Evolutionary conservation across 2,329 filamentous ascomycete genomes (phyloP).

Genomic region (Shiraia sp.): DNA sequence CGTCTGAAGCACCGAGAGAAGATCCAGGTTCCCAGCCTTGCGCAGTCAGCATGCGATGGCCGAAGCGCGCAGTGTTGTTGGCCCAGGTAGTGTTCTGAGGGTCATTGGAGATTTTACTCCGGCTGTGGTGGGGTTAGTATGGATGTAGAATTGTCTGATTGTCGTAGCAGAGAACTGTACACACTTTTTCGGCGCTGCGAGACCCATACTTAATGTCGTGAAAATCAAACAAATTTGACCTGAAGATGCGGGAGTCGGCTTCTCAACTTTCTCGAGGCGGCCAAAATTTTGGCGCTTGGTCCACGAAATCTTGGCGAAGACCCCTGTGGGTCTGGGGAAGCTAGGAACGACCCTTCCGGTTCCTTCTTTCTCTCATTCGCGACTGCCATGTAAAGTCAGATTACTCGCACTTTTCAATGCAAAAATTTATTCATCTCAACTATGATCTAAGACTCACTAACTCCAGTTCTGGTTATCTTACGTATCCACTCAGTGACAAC

Average conservation of each 20-base stretch:
- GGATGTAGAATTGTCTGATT: not conserved
- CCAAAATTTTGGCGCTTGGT: conserved; percentile 35
- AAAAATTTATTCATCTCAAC: no score
- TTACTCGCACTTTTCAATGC: no score
- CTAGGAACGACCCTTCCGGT: conserved; percentile 3
- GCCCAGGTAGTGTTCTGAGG: conserved; percentile 97
- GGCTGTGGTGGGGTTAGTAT: conserved; percentile 45
- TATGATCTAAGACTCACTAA: no score
- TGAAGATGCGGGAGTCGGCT: conserved; percentile 19
- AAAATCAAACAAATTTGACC: conserved; percentile 3
- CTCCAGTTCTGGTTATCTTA: no score
- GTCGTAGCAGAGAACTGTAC: conserved; percentile 5
- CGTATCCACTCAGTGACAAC: no score
- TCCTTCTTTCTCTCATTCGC: not conserved
- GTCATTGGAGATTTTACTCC: conserved; percentile 79
- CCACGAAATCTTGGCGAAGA: conserved; percentile 33
- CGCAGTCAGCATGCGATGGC: conserved; percentile 82
- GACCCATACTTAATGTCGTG: conserved; percentile 60
- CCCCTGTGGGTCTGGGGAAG: conserved; percentile 8
- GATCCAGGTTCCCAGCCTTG: conserved; percentile 91
- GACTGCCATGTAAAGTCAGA: no score
- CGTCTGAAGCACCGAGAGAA: conserved; percentile 76
- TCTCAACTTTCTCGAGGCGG: no score
- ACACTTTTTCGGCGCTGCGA: conserved; percentile 70
- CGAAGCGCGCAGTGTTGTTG: conserved; percentile 78